Evolutionary conservation across 148 eudicot species (phyloP), one percentile per base, ranked within the genome.

Genomic region (Rheum nobile): DNA sequence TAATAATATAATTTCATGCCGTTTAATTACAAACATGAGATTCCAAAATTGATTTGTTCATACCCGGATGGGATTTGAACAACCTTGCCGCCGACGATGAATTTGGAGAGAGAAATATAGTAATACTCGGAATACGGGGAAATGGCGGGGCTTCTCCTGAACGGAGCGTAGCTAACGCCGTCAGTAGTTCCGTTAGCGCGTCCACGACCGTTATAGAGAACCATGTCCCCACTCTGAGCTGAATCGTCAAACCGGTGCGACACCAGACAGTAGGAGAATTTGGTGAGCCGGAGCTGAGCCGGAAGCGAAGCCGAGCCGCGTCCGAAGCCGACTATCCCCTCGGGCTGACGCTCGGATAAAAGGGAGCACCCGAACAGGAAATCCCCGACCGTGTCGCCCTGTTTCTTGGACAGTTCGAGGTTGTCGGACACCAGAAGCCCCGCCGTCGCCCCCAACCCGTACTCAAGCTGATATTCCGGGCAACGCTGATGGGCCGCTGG

Each of bases 321-420:
- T 19, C 98, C 98, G 80, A 92, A 90, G 1, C 98, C 96, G 17
- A 85, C 91, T 2, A 92, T 87, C 24, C 96, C 96, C 10, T 75
- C 67, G 0, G 93, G 93, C 67, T 88, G 93, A 6, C 78, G 78
- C 14, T 73, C 14, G 1, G 97, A 88, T 8, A 67, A 7, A 16
- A 90, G 8, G 1, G 98, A 92, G 76, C 96, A 92, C 26, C 97
- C 97, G 21, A 86, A 75, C 0, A 87, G 31, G 42, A 90, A 84
- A 39, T 83, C 74, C 0, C n/a, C 32, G 32, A 87, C 75, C 2
- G 59, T 46, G 11, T 57, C n/a, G 19, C 21, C 16, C 24, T 1
- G 26, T 1, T 42, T 0, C 54, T 80, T 0, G 85, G 85, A 8
- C 86, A 79, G 28, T 72, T 52, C 8, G 90, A 76, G 28, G 81